Conservation (phyloP, 1,284 basidiomycete species). For the Puccinia triticina region DNA sequence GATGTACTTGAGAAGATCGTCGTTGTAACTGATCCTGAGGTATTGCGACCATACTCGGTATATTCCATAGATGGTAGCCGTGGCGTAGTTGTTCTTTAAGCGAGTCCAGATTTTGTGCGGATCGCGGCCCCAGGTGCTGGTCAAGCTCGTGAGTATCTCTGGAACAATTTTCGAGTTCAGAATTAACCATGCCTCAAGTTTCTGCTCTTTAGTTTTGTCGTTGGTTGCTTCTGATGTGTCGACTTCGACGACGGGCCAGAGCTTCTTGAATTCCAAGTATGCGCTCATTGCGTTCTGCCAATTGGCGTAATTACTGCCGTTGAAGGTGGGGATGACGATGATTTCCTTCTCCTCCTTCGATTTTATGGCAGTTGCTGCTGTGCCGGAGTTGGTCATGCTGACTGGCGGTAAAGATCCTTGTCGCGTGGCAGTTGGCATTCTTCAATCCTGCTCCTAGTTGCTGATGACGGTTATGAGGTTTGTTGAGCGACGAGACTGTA, state of each 20-base stretch:
- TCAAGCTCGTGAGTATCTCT: not conserved
- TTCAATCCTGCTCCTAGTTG: not conserved
- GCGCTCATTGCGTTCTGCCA: not conserved
- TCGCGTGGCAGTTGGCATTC: not conserved
- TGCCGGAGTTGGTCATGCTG: too few relatives aligned
- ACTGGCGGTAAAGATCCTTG: too few relatives aligned
- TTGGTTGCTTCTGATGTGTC: too few relatives aligned
- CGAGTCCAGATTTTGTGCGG: too few relatives aligned
- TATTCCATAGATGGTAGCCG: too few relatives aligned
- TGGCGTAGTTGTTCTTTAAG: too few relatives aligned
- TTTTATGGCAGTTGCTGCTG: too few relatives aligned
- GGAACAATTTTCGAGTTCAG: not conserved
- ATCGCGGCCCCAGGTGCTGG: not conserved
- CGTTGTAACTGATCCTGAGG: too few relatives aligned
- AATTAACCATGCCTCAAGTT: not conserved
- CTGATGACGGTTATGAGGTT: not conserved
- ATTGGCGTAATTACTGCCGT: too few relatives aligned
- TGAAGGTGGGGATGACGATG: too few relatives aligned
- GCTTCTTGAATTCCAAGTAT: not conserved
- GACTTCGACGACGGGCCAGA: not conserved
- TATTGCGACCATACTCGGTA: too few relatives aligned
- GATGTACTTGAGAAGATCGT: not conserved
- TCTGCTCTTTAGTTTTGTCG: not conserved
- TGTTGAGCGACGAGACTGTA: too few relatives aligned
- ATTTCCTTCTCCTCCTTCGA: slow-evolving; percentile 14